Conservation (phyloP, 768 basidiomycete species). For the Kondoa malvinella region DNA sequence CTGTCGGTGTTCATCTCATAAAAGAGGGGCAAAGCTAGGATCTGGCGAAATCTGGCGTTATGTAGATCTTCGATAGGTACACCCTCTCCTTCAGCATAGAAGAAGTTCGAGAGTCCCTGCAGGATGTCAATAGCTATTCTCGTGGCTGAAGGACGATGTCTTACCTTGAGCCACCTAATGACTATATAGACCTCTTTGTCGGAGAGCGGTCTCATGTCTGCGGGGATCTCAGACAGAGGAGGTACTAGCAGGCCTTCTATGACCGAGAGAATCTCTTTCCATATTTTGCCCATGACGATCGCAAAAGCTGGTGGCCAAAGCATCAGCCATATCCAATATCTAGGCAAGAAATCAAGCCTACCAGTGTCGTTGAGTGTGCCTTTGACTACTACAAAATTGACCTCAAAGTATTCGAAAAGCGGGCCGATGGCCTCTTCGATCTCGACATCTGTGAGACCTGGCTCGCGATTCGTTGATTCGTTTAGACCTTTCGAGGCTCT, state of each 20-base stretch:
- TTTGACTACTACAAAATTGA: slow-evolving; percentile 77
- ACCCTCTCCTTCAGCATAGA: slow-evolving; percentile 83
- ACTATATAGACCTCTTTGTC: slow-evolving; percentile 97
- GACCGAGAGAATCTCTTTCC: slow-evolving; percentile 83
- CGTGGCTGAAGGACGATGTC: slow-evolving; percentile 6
- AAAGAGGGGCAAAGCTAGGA: slow-evolving; percentile 45
- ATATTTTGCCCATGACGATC: slow-evolving; percentile 78
- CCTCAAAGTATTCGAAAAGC: slow-evolving; percentile 90
- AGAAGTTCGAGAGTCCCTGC: slow-evolving; percentile 89
- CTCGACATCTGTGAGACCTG: slow-evolving; percentile 63
- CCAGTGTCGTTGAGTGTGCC: slow-evolving; percentile 66
- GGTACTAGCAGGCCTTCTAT: slow-evolving; percentile 81
- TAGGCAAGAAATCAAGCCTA: slow-evolving; percentile 36
- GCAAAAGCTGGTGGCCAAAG: slow-evolving; percentile 32
- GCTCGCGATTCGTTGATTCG: slow-evolving; percentile 30
- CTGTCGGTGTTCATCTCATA: slow-evolving; percentile 66
- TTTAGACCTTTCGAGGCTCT: slow-evolving; percentile 41
- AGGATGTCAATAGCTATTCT: not conserved
- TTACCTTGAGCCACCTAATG: slow-evolving; percentile 92
- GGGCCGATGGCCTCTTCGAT: slow-evolving; percentile 82
- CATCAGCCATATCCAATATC: not conserved
- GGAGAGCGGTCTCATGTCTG: slow-evolving; percentile 75
- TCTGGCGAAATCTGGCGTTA: slow-evolving; percentile 45
- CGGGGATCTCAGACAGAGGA: slow-evolving; percentile 63
- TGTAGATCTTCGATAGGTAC: slow-evolving; percentile 70